Base-by-base conservation (phyloP, 2,329 filamentous ascomycete genomes). In the Ceratocystis cubensis region DNA sequence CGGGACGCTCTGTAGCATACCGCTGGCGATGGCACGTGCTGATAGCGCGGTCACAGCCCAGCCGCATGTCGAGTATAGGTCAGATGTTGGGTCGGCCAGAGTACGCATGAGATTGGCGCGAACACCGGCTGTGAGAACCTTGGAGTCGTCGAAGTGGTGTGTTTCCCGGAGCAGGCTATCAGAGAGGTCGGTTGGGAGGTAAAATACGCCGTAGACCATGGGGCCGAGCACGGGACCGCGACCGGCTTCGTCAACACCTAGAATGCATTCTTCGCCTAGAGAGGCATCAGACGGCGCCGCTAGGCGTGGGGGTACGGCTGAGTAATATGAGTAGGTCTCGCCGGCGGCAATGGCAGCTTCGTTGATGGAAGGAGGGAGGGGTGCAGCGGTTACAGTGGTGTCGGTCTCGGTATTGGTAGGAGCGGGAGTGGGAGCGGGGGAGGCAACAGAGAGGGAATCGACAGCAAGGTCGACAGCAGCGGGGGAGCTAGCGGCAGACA, bases 131-230 rank as follows among this genome's bases (percentile, higher is more conserved):
- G 88, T 95, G 48, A 97, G 84, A 4, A 91, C 89, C 78, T 97
- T 97, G 74, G 89, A 95, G 80, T 97, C 93, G 79, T 96, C 88
- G 77, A 96, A 96, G 78, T 87, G 88, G 78, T 96, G 88, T 3
- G 85, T 84, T 45, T 84, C 77, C 64, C 89, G 88, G 25, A 97
- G 85, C 33, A 96, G 84, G 0, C 88, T 82, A 73, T 87, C 85
- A 30, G 87, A 83, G 33, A 85, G 79, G 0, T 85, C 81, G 1
- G 89, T 75, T 64, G 95, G 95, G 70, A 95, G 89, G 78, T 83
- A 86, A 77, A 87, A 87, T 72, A 86, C 78, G 70, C 81, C 83
- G 78, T 88, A 88, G 71, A 88, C 85, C 86, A 88, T 87, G 71
- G 80, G 87, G 71, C 89, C 93, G 13, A 97, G 83, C n/a, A 96